Evolutionary conservation across 345 rosid species (phyloP), one percentile per base, ranked within the genome.

Genomic region (Psidium friedrichsthalianum): DNA sequence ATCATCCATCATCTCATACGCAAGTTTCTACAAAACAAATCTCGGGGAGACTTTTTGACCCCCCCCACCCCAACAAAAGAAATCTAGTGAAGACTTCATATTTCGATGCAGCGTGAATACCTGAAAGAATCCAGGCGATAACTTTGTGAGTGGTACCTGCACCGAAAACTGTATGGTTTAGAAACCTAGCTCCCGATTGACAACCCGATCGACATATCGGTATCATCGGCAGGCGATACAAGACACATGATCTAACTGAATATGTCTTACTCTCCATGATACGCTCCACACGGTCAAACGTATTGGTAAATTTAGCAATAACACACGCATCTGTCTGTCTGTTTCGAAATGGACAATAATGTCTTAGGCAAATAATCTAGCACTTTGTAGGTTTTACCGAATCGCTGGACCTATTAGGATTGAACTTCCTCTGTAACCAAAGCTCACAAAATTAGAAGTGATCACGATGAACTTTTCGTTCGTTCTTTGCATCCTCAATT

Each of bases 161-260:
- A 64, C 78, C 24, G 16, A 32, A 32, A 64, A 20, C 44, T 64
- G 4, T 12, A 64, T 64, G 11, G 14, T 61, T 61, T 14, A 3
- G 11, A 61, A 64, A 32, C 11, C 47, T 6, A 11, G 18, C 47
- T 69, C 12, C 7, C 0, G 1, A 32, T 2, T 21, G 6, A 4
- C 7, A 36, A 36, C 12, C 15, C 0, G 3, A 32, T 5, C 47
- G 6, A 4, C 7, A 0, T 18, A 36, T 16, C 5, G 4, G 5
- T 8, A 18, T 69, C 78, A 69, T 20, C 47, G 24, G 18, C 24
- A 4, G 1, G 8, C 2, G 13, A 2, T 69, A 18, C 1, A 20
- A 36, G 47, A 20, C 0, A 9, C 0, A 69, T 9, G 24, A 0
- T 13, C 78, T 36, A 20, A 9, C 47, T 69, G 36, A 6, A 18